These are phyloP conservation scores for Naegleria fowleri DNA, from an alignment of 208 protist species.

Conservation along the genomic window DNA sequence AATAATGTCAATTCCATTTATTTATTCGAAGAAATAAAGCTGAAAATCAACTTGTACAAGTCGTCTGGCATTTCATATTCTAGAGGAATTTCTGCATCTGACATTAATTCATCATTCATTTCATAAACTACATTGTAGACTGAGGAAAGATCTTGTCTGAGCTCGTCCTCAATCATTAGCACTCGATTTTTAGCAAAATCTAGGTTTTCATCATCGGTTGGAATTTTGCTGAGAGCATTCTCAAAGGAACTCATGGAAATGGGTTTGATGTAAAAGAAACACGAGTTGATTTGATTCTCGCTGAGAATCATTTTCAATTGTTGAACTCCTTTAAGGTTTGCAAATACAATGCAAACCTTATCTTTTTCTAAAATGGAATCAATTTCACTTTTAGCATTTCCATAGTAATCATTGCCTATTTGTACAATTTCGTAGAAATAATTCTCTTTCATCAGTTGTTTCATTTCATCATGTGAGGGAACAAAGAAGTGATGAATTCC, in stretches of 20 bases:
- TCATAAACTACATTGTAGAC: neutral
- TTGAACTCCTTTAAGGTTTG: neutral
- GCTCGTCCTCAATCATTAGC: neutral
- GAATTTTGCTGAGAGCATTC: neutral
- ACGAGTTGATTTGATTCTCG: neutral
- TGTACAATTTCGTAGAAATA: slow-evolving; percentile 1
- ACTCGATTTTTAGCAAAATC: neutral
- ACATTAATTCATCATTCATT: neutral
- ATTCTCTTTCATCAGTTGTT: neutral
- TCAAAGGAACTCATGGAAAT: neutral
- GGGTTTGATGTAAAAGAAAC: neutral
- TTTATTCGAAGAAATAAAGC: neutral
- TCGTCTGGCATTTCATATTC: neutral
- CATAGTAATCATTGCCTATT: neutral
- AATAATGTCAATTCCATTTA: too few species aligned
- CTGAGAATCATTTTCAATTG: neutral
- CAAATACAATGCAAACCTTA: neutral
- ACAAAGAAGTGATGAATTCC: slow-evolving; percentile 18
- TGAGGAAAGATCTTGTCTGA: neutral
- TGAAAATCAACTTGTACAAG: neutral
- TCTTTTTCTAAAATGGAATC: neutral
- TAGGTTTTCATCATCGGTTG: neutral
- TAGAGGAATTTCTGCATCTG: neutral
- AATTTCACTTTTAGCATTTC: slow-evolving; percentile 1
- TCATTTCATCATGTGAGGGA: neutral